Conservation (phyloP, 495 filamentous ascomycete species). For the Penicillium manginii region DNA sequence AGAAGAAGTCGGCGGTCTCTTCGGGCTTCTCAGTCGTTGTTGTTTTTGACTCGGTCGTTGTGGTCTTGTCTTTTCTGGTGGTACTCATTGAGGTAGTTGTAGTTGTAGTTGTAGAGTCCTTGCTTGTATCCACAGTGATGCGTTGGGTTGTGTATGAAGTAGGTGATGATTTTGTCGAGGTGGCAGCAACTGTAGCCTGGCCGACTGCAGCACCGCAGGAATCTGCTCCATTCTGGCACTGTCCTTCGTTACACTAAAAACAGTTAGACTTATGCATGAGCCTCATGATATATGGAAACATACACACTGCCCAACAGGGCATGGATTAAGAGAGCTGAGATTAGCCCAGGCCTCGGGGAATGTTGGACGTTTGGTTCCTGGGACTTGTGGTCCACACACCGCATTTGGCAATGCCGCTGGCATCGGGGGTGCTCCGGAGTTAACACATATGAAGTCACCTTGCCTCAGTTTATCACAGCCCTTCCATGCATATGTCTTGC, state of each 20-base stretch:
- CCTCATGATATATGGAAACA: background rate
- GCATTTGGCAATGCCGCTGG: conserved; percentile 18
- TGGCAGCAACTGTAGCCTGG: no score
- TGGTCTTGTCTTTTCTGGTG: background rate
- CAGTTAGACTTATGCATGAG: background rate
- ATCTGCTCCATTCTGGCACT: background rate
- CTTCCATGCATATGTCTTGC: conserved; percentile 12
- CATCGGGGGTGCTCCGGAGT: conserved; percentile 17
- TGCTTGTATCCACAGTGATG: no score
- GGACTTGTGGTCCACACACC: conserved; percentile 26
- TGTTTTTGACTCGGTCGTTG: background rate
- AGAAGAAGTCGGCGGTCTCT: conserved; percentile 2
- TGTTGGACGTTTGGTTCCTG: conserved; percentile 16
- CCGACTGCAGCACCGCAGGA: no score
- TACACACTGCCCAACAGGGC: conserved; percentile 21
- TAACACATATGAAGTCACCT: conserved; percentile 18
- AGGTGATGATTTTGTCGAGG: no score
- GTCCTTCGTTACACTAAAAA: background rate
- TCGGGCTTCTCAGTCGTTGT: background rate
- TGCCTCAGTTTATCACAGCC: conserved; percentile 15
- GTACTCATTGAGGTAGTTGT: background rate
- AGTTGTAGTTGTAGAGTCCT: background rate
- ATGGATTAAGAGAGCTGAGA: conserved; percentile 20
- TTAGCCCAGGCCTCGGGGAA: conserved; percentile 1
- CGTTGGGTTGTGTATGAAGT: no score